Conservation (phyloP, 257 asterid genomes). For the Primulina tabacum region DNA sequence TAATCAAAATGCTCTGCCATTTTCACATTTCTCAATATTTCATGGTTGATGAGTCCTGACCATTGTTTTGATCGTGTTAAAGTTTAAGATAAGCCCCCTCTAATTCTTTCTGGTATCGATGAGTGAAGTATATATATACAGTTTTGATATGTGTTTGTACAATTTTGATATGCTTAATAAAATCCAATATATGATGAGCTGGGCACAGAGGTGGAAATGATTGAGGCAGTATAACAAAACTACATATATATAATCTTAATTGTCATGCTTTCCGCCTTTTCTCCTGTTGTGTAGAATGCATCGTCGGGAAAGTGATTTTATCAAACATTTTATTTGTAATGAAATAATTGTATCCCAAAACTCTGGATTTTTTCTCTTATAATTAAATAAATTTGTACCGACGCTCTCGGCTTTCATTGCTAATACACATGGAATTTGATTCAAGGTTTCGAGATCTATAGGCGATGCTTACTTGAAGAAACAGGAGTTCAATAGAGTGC, state of each 20-base stretch:
- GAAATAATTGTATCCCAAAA: neutral
- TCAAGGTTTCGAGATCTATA: conserved; percentile 74
- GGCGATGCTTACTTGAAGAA: conserved; percentile 84
- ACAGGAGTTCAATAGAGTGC: conserved; percentile 60
- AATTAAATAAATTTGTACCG: too few relatives aligned
- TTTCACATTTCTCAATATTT: neutral
- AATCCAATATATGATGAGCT: too few relatives aligned
- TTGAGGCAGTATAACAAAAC: too few relatives aligned
- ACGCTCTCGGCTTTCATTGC: conserved; percentile 2
- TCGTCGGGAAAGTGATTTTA: neutral
- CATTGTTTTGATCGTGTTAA: neutral
- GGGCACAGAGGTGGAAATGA: too few relatives aligned
- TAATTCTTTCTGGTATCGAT: neutral
- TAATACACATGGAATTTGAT: conserved; percentile 13
- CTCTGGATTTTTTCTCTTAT: neutral
- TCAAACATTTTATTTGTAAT: neutral
- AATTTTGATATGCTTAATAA: too few relatives aligned
- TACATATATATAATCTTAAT: too few relatives aligned
- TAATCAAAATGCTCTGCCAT: neutral
- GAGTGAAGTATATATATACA: neutral
- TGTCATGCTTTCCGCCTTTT: too few relatives aligned
- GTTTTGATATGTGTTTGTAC: too few relatives aligned
- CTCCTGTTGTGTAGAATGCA: too few relatives aligned
- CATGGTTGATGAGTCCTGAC: neutral
- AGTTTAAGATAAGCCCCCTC: neutral